Evolutionary conservation across 2,329 filamentous ascomycete species (phyloP), one percentile per base, ranked within the genome.

Genomic region (Calycina marina): DNA sequence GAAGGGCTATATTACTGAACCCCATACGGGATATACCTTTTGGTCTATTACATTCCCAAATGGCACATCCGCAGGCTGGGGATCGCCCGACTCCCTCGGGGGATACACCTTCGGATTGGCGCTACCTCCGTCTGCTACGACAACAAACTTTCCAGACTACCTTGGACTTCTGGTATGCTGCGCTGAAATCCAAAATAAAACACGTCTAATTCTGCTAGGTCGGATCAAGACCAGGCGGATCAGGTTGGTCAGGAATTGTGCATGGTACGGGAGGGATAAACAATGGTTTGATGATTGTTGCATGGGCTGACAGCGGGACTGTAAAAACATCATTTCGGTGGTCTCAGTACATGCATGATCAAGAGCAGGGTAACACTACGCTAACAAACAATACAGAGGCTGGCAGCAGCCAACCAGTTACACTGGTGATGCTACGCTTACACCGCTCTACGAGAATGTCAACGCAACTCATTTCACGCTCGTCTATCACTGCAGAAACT

Each of bases 401-500:
- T 80, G 78, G 47, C 59, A 61, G 15, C 57, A 61, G 38, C 76
- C 76, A 0, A 59, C 60, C 0, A 45, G 65, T 20, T 79, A 80
- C 51, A 60, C 61, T 1, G 77, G 77, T 34, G 60, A 70, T 40
- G 72, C 75, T 6, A 70, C 61, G 18, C 49, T 80, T 14, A 74
- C 68, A 0, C 65, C 72, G 41, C 67, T 79, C 39, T 68, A 65
- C 10, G 64, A 66, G 10, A 62, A 56, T 15, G 58, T 77, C 35
- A 75, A 66, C 43, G 58, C 60, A 11, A 70, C 66, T 15, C 57
- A 67, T 41, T 81, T 69, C 50, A 66, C 66, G 28, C 48, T 78
- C 29, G 63, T 77, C n/a, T 81, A 77, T 56, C 63, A 70, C 28
- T 81, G 76, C 53, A 53, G 72, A 41, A 60, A 62, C 41, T 73